A percentile compares a stretch with the other conserved stretches of the same genome.
Conservation (phyloP, 306 rosid genomes). For the Lablab purpureus region DNA sequence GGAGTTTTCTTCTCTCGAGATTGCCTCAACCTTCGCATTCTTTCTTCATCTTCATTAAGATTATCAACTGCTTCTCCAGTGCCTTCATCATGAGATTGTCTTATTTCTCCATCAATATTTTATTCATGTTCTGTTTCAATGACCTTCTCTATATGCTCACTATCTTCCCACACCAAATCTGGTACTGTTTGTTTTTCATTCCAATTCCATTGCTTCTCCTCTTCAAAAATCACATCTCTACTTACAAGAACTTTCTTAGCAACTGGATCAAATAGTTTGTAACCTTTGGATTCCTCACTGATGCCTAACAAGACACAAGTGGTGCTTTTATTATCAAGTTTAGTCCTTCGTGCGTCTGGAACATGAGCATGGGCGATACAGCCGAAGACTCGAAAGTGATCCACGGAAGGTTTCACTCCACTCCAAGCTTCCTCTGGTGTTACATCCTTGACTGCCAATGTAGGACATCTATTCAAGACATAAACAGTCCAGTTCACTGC, state of each 20-base stretch:
- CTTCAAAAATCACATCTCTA: not conserved
- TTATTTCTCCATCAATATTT: too few species aligned
- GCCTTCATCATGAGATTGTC: not conserved
- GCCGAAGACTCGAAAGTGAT: not conserved
- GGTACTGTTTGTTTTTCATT: not conserved
- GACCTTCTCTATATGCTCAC: not conserved
- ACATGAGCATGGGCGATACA: not conserved
- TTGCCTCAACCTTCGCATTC: not conserved
- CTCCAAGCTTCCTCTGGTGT: too few species aligned
- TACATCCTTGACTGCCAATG: too few species aligned
- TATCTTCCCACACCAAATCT: not conserved
- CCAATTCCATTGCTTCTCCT: not conserved
- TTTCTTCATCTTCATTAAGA: not conserved
- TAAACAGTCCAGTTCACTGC: not conserved
- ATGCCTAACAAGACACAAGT: too few species aligned
- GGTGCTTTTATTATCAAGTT: not conserved
- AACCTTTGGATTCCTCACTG: too few species aligned
- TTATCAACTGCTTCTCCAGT: not conserved
- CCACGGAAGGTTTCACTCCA: not conserved
- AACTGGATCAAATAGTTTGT: too few species aligned
- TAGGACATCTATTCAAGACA: too few species aligned
- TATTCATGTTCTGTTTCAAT: not conserved
- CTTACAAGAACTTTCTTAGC: not conserved
- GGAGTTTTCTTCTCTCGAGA: not conserved
- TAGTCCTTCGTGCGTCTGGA: not conserved